Evolutionary conservation across 768 basidiomycete genomes (phyloP), one percentile per base, ranked within the genome.

Genomic region (Hygrocybe coccinea): DNA sequence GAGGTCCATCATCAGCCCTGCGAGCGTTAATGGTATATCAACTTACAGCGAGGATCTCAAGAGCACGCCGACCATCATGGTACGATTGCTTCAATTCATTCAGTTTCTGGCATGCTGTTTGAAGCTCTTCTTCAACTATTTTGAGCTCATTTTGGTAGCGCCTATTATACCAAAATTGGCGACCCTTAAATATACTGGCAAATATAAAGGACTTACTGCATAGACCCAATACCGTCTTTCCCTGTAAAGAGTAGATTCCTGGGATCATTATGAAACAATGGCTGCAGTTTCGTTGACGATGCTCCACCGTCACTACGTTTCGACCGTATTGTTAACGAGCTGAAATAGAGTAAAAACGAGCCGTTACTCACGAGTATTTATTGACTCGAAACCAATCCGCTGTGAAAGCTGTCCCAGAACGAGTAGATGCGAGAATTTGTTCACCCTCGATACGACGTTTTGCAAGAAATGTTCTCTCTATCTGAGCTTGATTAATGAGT

Each of bases 391-490:
- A 87, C 10, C 69, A 66, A 62, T 91, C 88, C 1, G 73, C 74
- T 4, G 84, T 79, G 82, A 83, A 86, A 4, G 83, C 86, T 9
- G 67, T 66, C n/a, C 79, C 79, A 21, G 76, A 67, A 6, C 67
- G 62, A 22, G 83, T 62, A 10, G 60, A 57, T 44, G 70, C 59
- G 38, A 88, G 71, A 22, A 79, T 69, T 1, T 72, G 59, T 56
- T 93, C 83, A 1, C 82, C 94, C 36, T 85, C 80, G 0, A 64
- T 66, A 71, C 92, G 90, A 8, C 73, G 81, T 2, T 62, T 64
- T 0, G 87, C 83, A 19, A 98, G 76, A 8, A 92, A 69, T 2
- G 77, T 80, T 14, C 78, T 74, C 68, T 99, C 97, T 49, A 97
- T 89, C 44, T 67, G 72, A 19, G 73, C 71, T 50, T 78, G 74